phyloP scores from a whole-genome alignment of 1,139 yeast genomes.

The Kurtzmaniella quercitrusa region DNA sequence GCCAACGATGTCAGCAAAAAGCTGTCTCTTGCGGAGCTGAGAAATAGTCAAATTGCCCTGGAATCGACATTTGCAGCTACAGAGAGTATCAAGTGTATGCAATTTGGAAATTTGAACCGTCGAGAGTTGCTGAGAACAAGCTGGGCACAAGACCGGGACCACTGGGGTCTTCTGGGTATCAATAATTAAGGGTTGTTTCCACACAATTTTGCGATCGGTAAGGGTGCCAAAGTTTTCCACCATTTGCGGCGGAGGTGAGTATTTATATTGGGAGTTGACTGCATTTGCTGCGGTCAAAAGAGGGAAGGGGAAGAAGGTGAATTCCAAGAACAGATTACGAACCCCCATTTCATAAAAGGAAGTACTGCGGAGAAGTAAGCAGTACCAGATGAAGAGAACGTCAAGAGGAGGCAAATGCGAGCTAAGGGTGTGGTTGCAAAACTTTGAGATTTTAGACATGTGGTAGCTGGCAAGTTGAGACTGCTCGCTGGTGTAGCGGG shows the following conservation, averaged over 20 bases:
- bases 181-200: not conserved
- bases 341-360: constrained; percentile 5
- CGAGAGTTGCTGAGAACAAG: constrained; percentile 3
- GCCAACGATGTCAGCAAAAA: constrained; percentile 1
- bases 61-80: constrained; percentile 5
- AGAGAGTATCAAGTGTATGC: not conserved
- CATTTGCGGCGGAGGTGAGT: not conserved
- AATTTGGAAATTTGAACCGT: constrained; percentile 1
- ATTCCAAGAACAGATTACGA: constrained; percentile 6
- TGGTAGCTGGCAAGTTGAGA: constrained; percentile 3
- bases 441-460: constrained; percentile 2
- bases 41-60: constrained; percentile 4
- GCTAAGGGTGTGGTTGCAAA: constrained; percentile 1
- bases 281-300: constrained; percentile 1
- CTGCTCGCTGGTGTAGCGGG: constrained; percentile 1
- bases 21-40: constrained; percentile 4
- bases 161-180: not conserved
- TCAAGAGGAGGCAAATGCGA: constrained; percentile 5
- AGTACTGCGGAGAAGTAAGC: constrained; percentile 1
- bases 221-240: constrained; percentile 2
- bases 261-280: constrained; percentile 1
- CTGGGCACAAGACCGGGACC: constrained; percentile 5
- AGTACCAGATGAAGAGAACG: constrained; percentile 5
- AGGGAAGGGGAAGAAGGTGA: constrained; percentile 5
- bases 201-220: constrained; percentile 1